Evolutionary conservation across 176 grass and related monocot genomes (phyloP).

Genomic region (Coix lacrymajobi): DNA sequence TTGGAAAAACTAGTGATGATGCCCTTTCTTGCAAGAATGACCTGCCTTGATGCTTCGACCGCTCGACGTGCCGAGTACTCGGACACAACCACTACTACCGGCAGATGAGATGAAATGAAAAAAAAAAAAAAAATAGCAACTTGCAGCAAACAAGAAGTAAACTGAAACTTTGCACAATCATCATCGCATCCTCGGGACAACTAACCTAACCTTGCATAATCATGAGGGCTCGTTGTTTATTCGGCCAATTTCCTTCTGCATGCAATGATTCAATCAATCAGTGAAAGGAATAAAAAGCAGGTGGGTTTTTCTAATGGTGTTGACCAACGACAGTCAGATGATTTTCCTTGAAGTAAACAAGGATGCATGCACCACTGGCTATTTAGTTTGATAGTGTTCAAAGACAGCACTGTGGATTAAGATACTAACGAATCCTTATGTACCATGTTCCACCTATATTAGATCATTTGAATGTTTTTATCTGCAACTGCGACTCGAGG

Average conservation of each 20-base stretch:
- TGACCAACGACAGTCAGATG: not conserved
- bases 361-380: too few relatives aligned
- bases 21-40: slow-evolving; percentile 36
- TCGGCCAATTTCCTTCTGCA: not conserved
- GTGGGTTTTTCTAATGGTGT: not conserved
- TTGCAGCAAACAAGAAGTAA: not conserved
- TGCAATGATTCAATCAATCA: too few relatives aligned
- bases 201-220: not conserved
- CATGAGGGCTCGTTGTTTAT: not conserved
- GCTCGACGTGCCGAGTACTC: not conserved
- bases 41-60: not conserved
- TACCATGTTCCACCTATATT: not conserved
- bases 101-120: not conserved
- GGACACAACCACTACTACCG: not conserved
- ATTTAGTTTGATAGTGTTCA: not conserved
- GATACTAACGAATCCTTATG: not conserved
- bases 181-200: not conserved
- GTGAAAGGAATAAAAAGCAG: not conserved
- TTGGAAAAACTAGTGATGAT: not conserved
- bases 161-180: not conserved
- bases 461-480: not conserved
- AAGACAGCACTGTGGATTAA: not conserved
- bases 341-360: too few relatives aligned
- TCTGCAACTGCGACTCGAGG: too few relatives aligned
- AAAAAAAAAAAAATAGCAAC: not conserved